Conservation (phyloP, 2,329 filamentous ascomycete species). For the Aspergillus pseudoglaucus region DNA sequence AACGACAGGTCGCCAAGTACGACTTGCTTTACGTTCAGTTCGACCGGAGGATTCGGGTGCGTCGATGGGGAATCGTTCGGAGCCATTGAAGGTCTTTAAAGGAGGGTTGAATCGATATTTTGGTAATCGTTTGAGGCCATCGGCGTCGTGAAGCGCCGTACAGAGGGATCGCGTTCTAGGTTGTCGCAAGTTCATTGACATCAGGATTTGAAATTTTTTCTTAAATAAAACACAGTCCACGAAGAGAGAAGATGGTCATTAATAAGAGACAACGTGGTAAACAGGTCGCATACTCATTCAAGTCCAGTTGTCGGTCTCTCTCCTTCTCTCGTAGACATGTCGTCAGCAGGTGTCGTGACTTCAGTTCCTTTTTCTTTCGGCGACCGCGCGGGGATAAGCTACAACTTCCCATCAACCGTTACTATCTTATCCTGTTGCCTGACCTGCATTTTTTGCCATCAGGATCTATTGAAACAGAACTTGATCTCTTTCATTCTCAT, state of each 20-base stretch:
- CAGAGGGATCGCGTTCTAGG: neutral
- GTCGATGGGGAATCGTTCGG: slow-evolving; percentile 17
- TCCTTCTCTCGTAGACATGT: neutral
- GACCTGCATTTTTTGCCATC: slow-evolving; percentile 1
- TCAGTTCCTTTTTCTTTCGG: neutral
- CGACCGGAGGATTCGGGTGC: slow-evolving; percentile 34
- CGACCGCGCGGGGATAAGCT: neutral
- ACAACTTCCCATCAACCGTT: neutral
- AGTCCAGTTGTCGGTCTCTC: neutral
- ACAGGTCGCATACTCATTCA: neutral
- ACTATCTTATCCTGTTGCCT: slow-evolving; percentile 21
- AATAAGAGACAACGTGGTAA: neutral
- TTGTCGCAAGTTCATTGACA: slow-evolving; percentile 5
- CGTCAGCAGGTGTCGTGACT: neutral
- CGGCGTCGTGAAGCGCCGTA: neutral
- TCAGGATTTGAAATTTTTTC: slow-evolving; percentile 2
- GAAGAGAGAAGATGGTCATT: neutral
- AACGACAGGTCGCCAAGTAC: slow-evolving; percentile 79
- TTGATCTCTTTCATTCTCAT: too few species aligned
- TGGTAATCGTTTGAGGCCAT: neutral
- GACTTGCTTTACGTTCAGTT: slow-evolving; percentile 80
- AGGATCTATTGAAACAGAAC: too few species aligned
- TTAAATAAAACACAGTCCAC: neutral
- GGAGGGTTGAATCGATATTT: neutral
- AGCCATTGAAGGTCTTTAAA: slow-evolving; percentile 21